These are phyloP conservation scores for Cryptococcus wingfieldii DNA, from an alignment of 1,284 basidiomycete species.

Conservation along the genomic window DNA sequence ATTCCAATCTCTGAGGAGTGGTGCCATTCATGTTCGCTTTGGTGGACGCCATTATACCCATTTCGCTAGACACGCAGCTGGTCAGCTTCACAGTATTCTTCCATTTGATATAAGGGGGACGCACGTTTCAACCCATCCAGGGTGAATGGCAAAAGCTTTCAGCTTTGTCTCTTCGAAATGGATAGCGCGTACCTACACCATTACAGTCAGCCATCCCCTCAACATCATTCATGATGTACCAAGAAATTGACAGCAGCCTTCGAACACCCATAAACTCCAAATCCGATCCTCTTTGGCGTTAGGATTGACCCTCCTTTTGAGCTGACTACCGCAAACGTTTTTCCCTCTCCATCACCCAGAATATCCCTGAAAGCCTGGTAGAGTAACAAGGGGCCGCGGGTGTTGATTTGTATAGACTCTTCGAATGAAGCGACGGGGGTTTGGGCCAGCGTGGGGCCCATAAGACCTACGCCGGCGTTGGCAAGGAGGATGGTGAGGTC, in stretches of 20 bases:
- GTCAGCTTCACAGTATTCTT: background rate
- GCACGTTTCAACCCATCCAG: conserved; percentile 4
- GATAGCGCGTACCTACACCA: background rate
- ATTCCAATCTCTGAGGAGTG: background rate
- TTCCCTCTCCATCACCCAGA: conserved; percentile 6
- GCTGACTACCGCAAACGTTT: conserved; percentile 18
- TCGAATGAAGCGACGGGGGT: conserved; percentile 5
- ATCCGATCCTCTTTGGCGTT: conserved; percentile 1
- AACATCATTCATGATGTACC: background rate
- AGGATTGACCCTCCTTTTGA: conserved; percentile 11
- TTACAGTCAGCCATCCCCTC: too few species aligned
- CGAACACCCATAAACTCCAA: conserved; percentile 12
- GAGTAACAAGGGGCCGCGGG: conserved; percentile 15
- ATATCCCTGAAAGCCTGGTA: conserved; percentile 19
- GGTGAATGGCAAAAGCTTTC: conserved; percentile 1
- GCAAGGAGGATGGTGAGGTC: conserved; percentile 20
- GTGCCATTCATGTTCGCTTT: background rate
- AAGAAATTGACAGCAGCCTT: conserved; percentile 14
- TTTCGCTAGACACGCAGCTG: background rate
- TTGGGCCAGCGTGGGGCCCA: conserved; percentile 1
- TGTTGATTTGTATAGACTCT: conserved; percentile 7
- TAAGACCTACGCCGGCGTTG: conserved; percentile 15
- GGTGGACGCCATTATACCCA: background rate
- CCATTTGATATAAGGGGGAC: background rate
- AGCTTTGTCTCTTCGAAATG: conserved; percentile 7